A percentile compares a stretch with the other conserved stretches of the same genome.
phyloP scores from a whole-genome alignment of 495 filamentous ascomycete species.

The Daldinia decipiens region DNA sequence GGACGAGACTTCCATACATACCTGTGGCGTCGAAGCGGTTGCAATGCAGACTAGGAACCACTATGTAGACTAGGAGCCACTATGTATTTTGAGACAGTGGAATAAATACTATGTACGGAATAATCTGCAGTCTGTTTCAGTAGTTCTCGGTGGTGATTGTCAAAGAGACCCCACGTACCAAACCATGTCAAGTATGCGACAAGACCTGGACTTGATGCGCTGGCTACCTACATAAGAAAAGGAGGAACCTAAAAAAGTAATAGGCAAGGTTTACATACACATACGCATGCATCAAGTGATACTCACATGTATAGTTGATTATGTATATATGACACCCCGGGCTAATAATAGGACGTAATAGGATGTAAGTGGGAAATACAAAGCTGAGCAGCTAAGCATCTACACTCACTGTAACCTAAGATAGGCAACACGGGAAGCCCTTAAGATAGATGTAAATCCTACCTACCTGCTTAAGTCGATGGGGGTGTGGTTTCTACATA shows the following conservation, averaged over 20 bases:
- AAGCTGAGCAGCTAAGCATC: not conserved
- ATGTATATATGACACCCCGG: not conserved
- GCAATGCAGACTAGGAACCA: conserved; percentile 25
- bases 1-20: conserved; percentile 23
- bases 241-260: conserved; percentile 24
- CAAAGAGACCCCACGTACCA: conserved; percentile 6
- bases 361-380: conserved; percentile 2
- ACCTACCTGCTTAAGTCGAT: not conserved
- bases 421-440: no score
- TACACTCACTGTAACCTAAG: no score
- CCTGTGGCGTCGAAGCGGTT: conserved; percentile 33
- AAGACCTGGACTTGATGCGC: conserved; percentile 22
- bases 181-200: conserved; percentile 6
- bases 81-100: not conserved
- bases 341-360: conserved; percentile 8
- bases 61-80: conserved; percentile 8
- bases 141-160: not conserved
- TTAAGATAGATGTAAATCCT: not conserved
- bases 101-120: no score
- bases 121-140: not conserved
- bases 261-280: conserved; percentile 1
- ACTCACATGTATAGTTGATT: conserved; percentile 9
- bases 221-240: conserved; percentile 16
- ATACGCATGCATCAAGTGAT: conserved; percentile 4
- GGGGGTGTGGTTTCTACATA: conserved; percentile 9